Conservation (phyloP, 352 stramenopile genomes). For the Pythium phragmitis region DNA sequence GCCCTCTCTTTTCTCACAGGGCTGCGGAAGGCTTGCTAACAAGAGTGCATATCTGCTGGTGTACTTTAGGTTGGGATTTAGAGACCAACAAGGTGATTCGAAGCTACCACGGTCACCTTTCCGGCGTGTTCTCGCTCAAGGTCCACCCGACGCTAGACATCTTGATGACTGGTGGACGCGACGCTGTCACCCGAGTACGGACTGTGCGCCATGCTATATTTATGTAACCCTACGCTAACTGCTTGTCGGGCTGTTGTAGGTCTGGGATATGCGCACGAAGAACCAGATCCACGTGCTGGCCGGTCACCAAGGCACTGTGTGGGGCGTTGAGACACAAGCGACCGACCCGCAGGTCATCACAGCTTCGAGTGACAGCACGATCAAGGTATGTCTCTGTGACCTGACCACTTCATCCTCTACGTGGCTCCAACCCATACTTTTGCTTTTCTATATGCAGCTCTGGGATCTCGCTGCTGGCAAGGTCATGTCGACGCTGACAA, state of each 20-base stretch:
- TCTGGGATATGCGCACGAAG: constrained; percentile 99
- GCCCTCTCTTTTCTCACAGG: background rate
- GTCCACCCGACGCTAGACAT: constrained; percentile 98
- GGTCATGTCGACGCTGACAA: constrained; percentile 98
- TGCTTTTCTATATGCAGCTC: constrained; percentile 45
- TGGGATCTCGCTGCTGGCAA: constrained; percentile 99
- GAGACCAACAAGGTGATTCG: constrained; percentile 99
- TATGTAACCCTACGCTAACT: background rate
- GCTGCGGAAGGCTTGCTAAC: background rate
- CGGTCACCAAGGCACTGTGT: constrained; percentile 98
- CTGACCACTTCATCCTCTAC: background rate
- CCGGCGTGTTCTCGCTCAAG: constrained; percentile 96
- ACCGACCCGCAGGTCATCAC: constrained; percentile 96
- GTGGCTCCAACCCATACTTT: background rate
- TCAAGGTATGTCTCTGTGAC: constrained; percentile 65
- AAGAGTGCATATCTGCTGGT: background rate
- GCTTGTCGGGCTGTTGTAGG: constrained; percentile 28
- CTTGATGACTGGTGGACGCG: constrained; percentile 95
- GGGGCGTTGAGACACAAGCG: constrained; percentile 92
- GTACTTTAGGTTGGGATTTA: constrained; percentile 92
- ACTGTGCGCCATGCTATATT: background rate
- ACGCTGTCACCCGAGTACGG: constrained; percentile 79
- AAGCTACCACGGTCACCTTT: constrained; percentile 99
- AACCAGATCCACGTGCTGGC: constrained; percentile 96
- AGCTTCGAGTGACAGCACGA: constrained; percentile 92